Percentiles rank a stretch among this genome's conserved stretches.
These are phyloP conservation scores for Thozetella sp. DNA, from an alignment of 495 filamentous ascomycete species.

Conservation along the genomic window DNA sequence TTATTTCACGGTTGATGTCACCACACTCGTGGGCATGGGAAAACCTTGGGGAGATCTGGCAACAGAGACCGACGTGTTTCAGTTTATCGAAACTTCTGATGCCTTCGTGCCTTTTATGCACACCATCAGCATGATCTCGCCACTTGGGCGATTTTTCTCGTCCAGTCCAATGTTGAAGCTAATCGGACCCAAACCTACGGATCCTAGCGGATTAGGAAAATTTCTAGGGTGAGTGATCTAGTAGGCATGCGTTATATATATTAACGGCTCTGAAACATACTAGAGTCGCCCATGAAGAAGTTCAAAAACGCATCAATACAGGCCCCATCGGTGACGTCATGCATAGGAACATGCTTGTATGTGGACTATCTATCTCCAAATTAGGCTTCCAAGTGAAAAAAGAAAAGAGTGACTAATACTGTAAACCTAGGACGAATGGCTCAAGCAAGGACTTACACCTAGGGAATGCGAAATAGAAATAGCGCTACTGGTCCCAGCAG, in stretches of 20 bases:
- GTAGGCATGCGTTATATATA: no score
- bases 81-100: neutral
- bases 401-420: slow-evolving; percentile 27
- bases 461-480: slow-evolving; percentile 26
- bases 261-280: neutral
- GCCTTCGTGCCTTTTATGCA: neutral
- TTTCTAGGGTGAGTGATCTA: no score
- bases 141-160: no score
- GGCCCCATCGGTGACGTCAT: no score
- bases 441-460: slow-evolving; percentile 15
- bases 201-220: no score
- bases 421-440: slow-evolving; percentile 17
- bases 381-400: no score
- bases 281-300: neutral
- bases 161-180: no score
- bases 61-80: neutral
- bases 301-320: no score
- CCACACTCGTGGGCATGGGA: slow-evolving; percentile 6
- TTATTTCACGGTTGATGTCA: slow-evolving; percentile 24
- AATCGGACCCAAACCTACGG: no score
- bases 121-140: neutral
- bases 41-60: neutral
- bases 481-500: slow-evolving; percentile 44
- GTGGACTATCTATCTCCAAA: no score
- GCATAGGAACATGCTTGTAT: no score